phyloP scores from a whole-genome alignment of 2,329 filamentous ascomycete genomes.

The Stenocarpella maydis region DNA sequence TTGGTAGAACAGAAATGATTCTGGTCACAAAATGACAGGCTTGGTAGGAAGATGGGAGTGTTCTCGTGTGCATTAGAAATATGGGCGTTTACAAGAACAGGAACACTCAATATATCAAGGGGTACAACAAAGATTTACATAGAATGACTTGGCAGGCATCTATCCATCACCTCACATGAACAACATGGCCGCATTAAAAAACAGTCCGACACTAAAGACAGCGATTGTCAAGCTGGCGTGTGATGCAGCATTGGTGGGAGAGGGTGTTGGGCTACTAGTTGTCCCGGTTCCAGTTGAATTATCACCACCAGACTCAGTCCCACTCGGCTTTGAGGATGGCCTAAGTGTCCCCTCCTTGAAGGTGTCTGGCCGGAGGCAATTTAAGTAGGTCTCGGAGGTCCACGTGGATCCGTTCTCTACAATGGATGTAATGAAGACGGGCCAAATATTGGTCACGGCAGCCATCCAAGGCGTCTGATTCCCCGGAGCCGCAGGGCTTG shows the following conservation, averaged over 20 bases:
- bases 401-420: neutral
- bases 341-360: slow-evolving; percentile 6
- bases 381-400: neutral
- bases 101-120: neutral
- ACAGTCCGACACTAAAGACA: neutral
- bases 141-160: neutral
- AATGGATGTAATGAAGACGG: neutral
- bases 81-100: neutral
- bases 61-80: neutral
- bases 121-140: neutral
- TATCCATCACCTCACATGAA: neutral
- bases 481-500: neutral
- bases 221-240: neutral
- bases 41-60: too few species aligned
- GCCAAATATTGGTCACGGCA: neutral
- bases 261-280: neutral
- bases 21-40: neutral
- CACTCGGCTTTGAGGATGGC: neutral
- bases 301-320: neutral
- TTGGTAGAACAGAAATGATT: too few species aligned
- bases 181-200: neutral
- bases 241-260: slow-evolving; percentile 1
- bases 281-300: neutral
- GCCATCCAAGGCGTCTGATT: neutral
- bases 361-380: neutral